Base-by-base conservation (phyloP, 139 green algal species). In the Coccomyxa sp. region DNA sequence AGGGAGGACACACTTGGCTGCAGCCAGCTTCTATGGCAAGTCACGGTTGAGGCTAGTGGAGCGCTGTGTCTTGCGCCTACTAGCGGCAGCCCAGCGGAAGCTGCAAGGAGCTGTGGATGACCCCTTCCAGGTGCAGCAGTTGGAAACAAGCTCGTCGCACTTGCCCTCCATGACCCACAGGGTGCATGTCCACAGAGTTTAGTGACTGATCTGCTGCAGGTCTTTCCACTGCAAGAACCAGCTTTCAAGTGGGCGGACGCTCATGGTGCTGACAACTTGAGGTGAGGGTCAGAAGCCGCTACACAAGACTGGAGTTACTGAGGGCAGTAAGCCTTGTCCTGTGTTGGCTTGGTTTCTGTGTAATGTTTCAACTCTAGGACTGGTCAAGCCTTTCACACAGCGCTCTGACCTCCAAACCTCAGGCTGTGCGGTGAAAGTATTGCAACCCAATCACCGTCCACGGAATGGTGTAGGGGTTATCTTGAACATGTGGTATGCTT, bases 231-330 rank as follows among this genome's bases (percentile, higher is more conserved):
- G 9, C 88, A 92, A 74, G 81, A 87, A 75, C 74, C 79, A 7
- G 88, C 88, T 0, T 91, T 91, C 84, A 79, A 89, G 12, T 87
- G 78, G 31, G 71, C 78, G 18, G 86, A 91, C 50, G n/a, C n/a
- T n/a, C n/a, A n/a, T n/a, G n/a, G n/a, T n/a, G n/a, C n/a, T n/a
- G n/a, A n/a, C n/a, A n/a, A n/a, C n/a, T n/a, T n/a, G n/a, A n/a
- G n/a, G n/a, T n/a, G n/a, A n/a, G n/a, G n/a, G n/a, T n/a, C n/a
- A n/a, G n/a, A n/a, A n/a, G n/a, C n/a, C n/a, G n/a, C n/a, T n/a
- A n/a, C n/a, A n/a, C n/a, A n/a, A n/a, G n/a, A n/a, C n/a, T n/a
- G n/a, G n/a, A n/a, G n/a, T n/a, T n/a, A n/a, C n/a, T n/a, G n/a
- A n/a, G n/a, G n/a, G n/a, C n/a, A n/a, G n/a, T n/a, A n/a, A n/a